Base-by-base conservation (phyloP, 2,329 filamentous ascomycete species). In the Colletotrichum sp. region DNA sequence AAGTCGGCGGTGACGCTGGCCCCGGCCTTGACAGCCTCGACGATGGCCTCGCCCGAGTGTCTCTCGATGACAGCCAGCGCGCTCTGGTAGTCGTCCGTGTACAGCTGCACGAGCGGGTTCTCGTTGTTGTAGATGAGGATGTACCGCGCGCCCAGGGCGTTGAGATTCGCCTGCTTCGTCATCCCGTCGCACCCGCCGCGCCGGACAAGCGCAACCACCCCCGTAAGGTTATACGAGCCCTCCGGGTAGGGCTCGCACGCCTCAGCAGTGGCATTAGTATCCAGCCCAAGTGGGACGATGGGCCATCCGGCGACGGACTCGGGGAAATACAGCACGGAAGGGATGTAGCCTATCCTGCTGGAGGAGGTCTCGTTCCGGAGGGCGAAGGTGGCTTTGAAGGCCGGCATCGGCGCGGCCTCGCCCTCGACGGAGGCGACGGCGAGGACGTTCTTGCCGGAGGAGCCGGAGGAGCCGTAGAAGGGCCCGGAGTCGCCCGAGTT, bases 401-500 rank as follows among this genome's bases (percentile, higher is more conserved):
- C 78, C 8, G 79, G 78, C 22, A 79, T 79, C 22, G 82, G 80
- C 32, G 78, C 77, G n/a, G 79, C 66, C 25, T 82, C 79, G 8
- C 80, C 81, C 27, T 80, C 79, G 52, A 88, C 81, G 0, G 88
- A 88, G 25, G 86, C 88, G 25, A 89, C 84, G 6, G 86, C 82
- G 12, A 87, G 83, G 3, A 87, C 86, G n/a, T 85, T 82, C 36
- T 81, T 82, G 3, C 85, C 87, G 7, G 85, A 84, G 5, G 86
- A 83, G 6, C 86, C 87, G 5, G 81, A 83, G 61, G 81, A 82
- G 10, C 83, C 82, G 39, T 85, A 88, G 79, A 91, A 90, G 0
- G 89, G 84, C 0, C 89, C 89, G 18, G 82, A 80, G 22, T 82
- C 81, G 30, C 89, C 89, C n/a, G 87, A 85, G 71, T 91, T 91